Base-by-base conservation (phyloP, 768 basidiomycete species). In the Lactarius deliciosus region DNA sequence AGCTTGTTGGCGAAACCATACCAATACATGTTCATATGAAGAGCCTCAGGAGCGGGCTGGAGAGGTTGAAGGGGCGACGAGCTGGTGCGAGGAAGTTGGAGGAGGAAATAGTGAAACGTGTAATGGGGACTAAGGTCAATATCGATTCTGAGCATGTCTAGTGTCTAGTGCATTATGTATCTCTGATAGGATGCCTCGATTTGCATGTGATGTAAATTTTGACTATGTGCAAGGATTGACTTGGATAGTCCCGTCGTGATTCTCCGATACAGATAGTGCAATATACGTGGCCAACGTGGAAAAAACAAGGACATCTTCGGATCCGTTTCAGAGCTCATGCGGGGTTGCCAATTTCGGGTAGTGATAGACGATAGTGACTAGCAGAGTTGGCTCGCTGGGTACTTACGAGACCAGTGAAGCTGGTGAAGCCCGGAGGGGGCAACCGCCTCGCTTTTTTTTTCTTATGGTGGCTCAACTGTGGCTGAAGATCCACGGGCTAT, bases 11-110 rank as follows among this genome's bases (percentile, higher is more conserved):
- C 5, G 75, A 83, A n/a, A 78, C 77, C 50, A 79, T 91, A 18
- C 88, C 90, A 5, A 77, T 88, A 5, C 86, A 88, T 65, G 90
- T 92, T 25, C 90, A 92, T 70, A 85, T 92, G 76, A 83, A 83
- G 77, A 90, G 86, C 66, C 90, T 93, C 70, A 78, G 77, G 73
- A 79, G 72, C 43, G 90, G 91, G 8, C 70, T 91, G 71, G 83
- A 88, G 68, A 81, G 81, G 71, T 70, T 90, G 75, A 83, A 81
- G 72, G 85, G 86, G 72, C 81, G 85, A 6, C 80, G 89, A 65
- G 73, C 78, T 28, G 80, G 81, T 57, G 85, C 86, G 15, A 81
- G 77, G 71, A 77, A 75, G 69, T 69, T 81, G 60, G 83, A 86
- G 69, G 82, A 77, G 4, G 73, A 77, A 22, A 68, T 73, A 11